These are phyloP conservation scores for Suhomyces kilbournensis DNA, from an alignment of 805 yeast species.

Conservation along the genomic window DNA sequence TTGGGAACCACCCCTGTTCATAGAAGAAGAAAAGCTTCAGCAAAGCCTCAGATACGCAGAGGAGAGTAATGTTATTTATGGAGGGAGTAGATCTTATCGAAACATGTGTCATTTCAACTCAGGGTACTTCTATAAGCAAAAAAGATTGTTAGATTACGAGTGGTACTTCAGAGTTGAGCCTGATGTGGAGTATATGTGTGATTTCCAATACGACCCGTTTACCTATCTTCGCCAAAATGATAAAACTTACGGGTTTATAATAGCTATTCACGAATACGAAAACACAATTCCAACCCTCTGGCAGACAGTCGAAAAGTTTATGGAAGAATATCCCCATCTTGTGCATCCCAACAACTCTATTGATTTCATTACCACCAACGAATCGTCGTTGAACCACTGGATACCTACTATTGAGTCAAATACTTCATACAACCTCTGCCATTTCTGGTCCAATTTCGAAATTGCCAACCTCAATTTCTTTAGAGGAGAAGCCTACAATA, in stretches of 20 bases:
- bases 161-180: constrained; percentile 66
- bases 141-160: constrained; percentile 43
- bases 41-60: constrained; percentile 20
- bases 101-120: constrained; percentile 76
- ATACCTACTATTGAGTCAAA: constrained; percentile 9
- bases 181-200: constrained; percentile 53
- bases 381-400: constrained; percentile 27
- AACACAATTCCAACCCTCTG: constrained; percentile 53
- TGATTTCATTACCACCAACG: constrained; percentile 45
- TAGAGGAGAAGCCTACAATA: constrained; percentile 44
- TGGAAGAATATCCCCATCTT: constrained; percentile 42
- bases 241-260: constrained; percentile 49
- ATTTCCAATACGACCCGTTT: constrained; percentile 56
- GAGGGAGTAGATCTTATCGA: constrained; percentile 49
- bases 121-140: constrained; percentile 55
- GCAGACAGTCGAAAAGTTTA: constrained; percentile 46
- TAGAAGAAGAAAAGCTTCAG: constrained; percentile 28
- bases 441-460: constrained; percentile 66
- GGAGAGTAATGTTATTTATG: constrained; percentile 36
- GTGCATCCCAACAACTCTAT: constrained; percentile 48
- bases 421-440: constrained; percentile 51
- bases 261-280: constrained; percentile 51
- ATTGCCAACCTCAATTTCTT: constrained; percentile 51
- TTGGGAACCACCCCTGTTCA: constrained; percentile 40
- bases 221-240: constrained; percentile 38